Evolutionary conservation across 2,329 filamentous ascomycete genomes (phyloP).

Genomic region (Stylonectria norvegica): DNA sequence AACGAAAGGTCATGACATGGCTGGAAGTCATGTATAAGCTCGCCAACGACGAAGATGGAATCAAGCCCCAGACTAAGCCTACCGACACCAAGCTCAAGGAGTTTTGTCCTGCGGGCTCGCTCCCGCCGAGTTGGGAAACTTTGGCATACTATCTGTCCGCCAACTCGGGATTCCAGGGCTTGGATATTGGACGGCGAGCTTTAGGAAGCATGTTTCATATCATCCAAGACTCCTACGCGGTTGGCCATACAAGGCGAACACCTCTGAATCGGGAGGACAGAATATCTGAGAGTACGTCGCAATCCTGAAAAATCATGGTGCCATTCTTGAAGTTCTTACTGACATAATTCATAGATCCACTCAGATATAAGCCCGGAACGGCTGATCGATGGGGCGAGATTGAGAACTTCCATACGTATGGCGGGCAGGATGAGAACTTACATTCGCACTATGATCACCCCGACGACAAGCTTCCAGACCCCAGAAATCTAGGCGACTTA

Average conservation of each 20-base stretch:
- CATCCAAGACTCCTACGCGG: conserved; percentile 16
- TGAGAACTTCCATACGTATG: conserved; percentile 10
- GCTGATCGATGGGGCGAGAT: not conserved
- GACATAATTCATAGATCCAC: not conserved
- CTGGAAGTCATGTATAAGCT: conserved; percentile 20
- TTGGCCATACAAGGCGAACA: conserved; percentile 11
- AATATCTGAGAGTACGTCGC: conserved; percentile 8
- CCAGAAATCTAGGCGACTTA: not conserved
- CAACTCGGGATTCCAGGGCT: conserved; percentile 14
- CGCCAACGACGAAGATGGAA: conserved; percentile 5
- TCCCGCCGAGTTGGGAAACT: no score
- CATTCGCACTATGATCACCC: conserved; percentile 14
- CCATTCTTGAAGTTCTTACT: conserved; percentile 4
- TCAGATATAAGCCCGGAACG: not conserved
- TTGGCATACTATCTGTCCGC: no score
- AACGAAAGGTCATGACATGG: conserved; percentile 7
- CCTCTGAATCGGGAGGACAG: conserved; percentile 9
- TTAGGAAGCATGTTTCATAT: conserved; percentile 14
- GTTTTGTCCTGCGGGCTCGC: conserved; percentile 7
- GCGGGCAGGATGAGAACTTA: conserved; percentile 5
- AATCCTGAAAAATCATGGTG: conserved; percentile 9
- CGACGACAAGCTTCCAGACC: no score
- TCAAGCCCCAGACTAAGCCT: conserved; percentile 1
- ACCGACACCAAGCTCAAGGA: not conserved
- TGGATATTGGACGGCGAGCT: conserved; percentile 7